Evolutionary conservation across 306 rosid genomes (phyloP).

Genomic region (Fagus crenata): DNA sequence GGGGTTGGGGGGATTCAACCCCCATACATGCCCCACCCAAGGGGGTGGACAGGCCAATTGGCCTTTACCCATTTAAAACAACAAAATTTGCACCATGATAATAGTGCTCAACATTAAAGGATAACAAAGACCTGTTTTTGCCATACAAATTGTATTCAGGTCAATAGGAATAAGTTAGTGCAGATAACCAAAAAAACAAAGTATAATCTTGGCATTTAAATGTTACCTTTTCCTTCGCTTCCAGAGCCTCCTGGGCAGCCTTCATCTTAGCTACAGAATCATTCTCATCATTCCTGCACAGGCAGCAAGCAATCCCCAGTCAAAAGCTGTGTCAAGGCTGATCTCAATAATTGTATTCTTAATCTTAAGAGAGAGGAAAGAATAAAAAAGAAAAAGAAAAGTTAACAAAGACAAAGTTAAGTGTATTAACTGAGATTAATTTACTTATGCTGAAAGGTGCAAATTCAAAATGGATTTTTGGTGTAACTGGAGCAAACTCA

Average conservation of each 20-base stretch:
- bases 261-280: slow-evolving; percentile 76
- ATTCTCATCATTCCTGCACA: slow-evolving; percentile 70
- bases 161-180: not conserved
- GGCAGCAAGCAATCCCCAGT: slow-evolving; percentile 39
- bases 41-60: too few relatives aligned
- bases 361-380: slow-evolving; percentile 1
- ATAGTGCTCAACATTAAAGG: not conserved
- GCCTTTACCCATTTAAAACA: slow-evolving; percentile 6
- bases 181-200: not conserved
- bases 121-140: not conserved
- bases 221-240: slow-evolving; percentile 75
- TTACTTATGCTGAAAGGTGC: not conserved
- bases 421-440: not conserved
- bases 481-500: not conserved
- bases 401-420: slow-evolving; percentile 14
- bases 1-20: too few relatives aligned
- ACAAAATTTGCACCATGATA: not conserved
- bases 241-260: slow-evolving; percentile 86
- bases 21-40: too few relatives aligned
- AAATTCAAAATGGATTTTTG: not conserved
- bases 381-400: slow-evolving; percentile 10
- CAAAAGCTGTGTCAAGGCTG: slow-evolving; percentile 34
- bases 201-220: slow-evolving; percentile 7
- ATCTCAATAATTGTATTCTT: slow-evolving; percentile 16
- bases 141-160: not conserved